phyloP scores from a whole-genome alignment of 768 basidiomycete genomes.

The Favolaschia claudopus region DNA sequence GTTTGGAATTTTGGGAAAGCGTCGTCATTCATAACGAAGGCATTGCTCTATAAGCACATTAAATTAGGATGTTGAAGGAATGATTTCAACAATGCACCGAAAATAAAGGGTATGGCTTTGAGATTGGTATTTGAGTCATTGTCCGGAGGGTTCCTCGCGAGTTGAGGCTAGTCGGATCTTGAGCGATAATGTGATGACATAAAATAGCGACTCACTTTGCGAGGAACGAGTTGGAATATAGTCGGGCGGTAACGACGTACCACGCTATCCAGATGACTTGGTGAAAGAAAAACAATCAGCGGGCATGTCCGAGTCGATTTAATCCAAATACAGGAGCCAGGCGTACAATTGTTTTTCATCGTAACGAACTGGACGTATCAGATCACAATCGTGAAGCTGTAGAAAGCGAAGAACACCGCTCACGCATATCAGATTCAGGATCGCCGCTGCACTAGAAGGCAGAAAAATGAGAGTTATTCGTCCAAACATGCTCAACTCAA shows the following conservation, averaged over 20 bases:
- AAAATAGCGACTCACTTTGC: slow-evolving; percentile 5
- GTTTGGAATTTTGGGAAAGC: too few relatives aligned
- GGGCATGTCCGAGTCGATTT: not conserved
- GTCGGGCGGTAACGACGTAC: slow-evolving; percentile 16
- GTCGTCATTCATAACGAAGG: too few relatives aligned
- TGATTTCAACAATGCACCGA: too few relatives aligned
- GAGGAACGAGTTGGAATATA: slow-evolving; percentile 22
- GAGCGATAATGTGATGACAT: not conserved
- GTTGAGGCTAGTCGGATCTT: slow-evolving; percentile 10
- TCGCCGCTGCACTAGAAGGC: slow-evolving; percentile 8
- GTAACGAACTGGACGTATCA: slow-evolving; percentile 6
- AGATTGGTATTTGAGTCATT: not conserved
- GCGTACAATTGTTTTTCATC: slow-evolving; percentile 20
- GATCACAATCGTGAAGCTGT: not conserved
- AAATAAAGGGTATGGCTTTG: not conserved
- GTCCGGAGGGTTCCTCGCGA: slow-evolving; percentile 18
- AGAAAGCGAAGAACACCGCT: not conserved
- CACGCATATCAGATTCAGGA: slow-evolving; percentile 22
- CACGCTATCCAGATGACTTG: slow-evolving; percentile 24
- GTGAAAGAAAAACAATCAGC: not conserved
- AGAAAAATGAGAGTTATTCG: not conserved
- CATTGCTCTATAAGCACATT: too few relatives aligned
- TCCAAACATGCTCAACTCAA: not conserved
- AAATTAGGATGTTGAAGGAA: too few relatives aligned
- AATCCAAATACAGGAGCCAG: too few relatives aligned